Evolutionary conservation across 805 yeast species (phyloP), one percentile per base, ranked within the genome.

Genomic region (Candida cerambycidarum): DNA sequence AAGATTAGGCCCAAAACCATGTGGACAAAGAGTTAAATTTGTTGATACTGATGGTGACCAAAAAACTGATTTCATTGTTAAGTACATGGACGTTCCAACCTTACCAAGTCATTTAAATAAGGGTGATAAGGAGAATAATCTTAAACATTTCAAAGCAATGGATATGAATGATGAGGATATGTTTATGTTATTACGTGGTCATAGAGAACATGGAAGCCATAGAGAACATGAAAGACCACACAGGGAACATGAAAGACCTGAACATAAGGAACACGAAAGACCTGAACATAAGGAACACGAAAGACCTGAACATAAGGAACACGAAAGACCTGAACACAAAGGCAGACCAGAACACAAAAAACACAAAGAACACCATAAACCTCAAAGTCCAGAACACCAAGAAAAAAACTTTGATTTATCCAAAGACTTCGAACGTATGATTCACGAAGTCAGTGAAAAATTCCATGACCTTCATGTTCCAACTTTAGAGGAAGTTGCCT

Each of bases 11-110:
- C 23, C 23, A 18, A 10, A 15, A 11, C 15, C 33, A 6, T 15
- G 13, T 16, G 31, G 14, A 8, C 16, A 14, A 7, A 36, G 27
- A 17, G 32, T 32, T n/a, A 23, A 32, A 21, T 39, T 39, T 14
- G 14, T 39, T 31, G 42, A 39, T 21, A 30, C 25, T 27, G 21
- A 39, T 32, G 37, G 37, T 13, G 42, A 39, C 25, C 31, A 31
- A 16, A 31, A 39, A 24, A 7, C 42, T 17, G 42, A 39, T 39
- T 31, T 39, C 13, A 13, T 39, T 14, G 31, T 39, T 11, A 39
- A 32, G 31, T 29, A 13, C 8, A 18, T 19, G 16, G 38, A 34
- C 5, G 14, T 6, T 14, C 38, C 23, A 19, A 8, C 23, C 12
- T 11, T 25, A n/a, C 25, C 37, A 18, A 14, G n/a, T n/a, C n/a